Conservation (phyloP, 1,284 basidiomycete genomes). For the Apiotrichum sp. region DNA sequence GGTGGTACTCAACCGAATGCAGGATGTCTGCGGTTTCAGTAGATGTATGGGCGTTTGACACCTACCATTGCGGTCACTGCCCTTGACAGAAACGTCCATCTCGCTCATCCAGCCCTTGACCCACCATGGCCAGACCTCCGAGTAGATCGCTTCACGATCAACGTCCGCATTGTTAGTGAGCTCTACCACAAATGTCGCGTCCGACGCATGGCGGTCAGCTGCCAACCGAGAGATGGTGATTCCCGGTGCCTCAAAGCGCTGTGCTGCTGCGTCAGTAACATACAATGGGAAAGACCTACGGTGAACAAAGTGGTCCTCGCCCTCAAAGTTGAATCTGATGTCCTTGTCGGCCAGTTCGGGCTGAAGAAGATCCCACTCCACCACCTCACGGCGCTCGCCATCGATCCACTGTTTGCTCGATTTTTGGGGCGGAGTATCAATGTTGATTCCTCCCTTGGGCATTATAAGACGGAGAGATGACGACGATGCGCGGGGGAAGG, state of each 20-base stretch:
- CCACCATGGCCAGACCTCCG: conserved; percentile 91
- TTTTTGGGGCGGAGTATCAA: conserved; percentile 3
- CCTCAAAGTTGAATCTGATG: conserved; percentile 44
- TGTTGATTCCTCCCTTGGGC: conserved; percentile 12
- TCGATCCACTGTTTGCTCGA: conserved; percentile 26
- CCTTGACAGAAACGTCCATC: conserved; percentile 51
- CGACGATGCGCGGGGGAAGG: conserved; percentile 57
- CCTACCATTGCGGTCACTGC: conserved; percentile 7
- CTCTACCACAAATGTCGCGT: conserved; percentile 63
- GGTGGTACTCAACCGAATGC: conserved; percentile 59
- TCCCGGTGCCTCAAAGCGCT: conserved; percentile 43
- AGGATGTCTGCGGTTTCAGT: conserved; percentile 52
- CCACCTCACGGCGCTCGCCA: conserved; percentile 23
- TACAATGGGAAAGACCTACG: conserved; percentile 30
- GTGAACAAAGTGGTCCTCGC: conserved; percentile 45
- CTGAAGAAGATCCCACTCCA: conserved; percentile 32
- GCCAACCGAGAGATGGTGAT: conserved; percentile 67
- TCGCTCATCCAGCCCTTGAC: conserved; percentile 84
- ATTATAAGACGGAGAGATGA: conserved; percentile 34
- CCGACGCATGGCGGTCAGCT: conserved; percentile 68
- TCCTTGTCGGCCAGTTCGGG: conserved; percentile 22
- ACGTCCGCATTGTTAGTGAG: conserved; percentile 60
- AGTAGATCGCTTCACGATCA: conserved; percentile 60
- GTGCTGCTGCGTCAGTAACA: neutral
- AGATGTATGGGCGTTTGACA: neutral